These are phyloP conservation scores for Termitomyces sp. DNA, from an alignment of 768 basidiomycete genomes.

Conservation along the genomic window DNA sequence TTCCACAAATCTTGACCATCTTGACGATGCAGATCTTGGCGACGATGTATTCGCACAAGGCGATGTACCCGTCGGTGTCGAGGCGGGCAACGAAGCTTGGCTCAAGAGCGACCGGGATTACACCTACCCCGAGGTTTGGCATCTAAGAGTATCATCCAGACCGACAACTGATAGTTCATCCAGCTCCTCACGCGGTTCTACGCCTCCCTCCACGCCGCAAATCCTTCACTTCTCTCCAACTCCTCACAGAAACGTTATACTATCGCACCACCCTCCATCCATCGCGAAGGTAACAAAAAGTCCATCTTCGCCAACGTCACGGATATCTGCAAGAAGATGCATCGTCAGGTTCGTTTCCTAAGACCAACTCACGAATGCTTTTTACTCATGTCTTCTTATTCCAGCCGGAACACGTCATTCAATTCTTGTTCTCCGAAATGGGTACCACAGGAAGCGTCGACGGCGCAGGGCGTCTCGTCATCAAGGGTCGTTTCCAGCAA, in stretches of 20 bases:
- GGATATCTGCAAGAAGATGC: constrained; percentile 99
- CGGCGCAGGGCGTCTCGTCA: constrained; percentile 85
- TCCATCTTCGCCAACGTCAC: constrained; percentile 94
- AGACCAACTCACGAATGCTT: not conserved
- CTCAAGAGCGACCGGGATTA: constrained; percentile 91
- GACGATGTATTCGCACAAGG: constrained; percentile 79
- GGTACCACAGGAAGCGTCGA: constrained; percentile 97
- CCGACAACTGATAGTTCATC: not conserved
- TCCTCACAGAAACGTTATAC: constrained; percentile 92
- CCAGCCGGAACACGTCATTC: constrained; percentile 94
- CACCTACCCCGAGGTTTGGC: constrained; percentile 80
- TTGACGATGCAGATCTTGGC: constrained; percentile 82
- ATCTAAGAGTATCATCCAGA: constrained; percentile 9
- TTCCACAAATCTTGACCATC: constrained; percentile 56
- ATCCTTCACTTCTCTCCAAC: constrained; percentile 80
- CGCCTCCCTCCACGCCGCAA: constrained; percentile 83
- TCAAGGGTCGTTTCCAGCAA: constrained; percentile 97
- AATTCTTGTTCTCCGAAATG: constrained; percentile 96
- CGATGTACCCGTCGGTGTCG: constrained; percentile 54
- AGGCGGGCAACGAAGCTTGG: constrained; percentile 84
- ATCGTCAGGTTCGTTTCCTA: constrained; percentile 51
- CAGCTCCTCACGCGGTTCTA: constrained; percentile 95
- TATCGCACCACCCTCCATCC: constrained; percentile 91
- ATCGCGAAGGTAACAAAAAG: constrained; percentile 96
- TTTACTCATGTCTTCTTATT: not conserved